A percentile compares a stretch with the other conserved stretches of the same genome.
phyloP scores from a whole-genome alignment of 1,139 yeast species.

The Lodderomyces elongisporus region DNA sequence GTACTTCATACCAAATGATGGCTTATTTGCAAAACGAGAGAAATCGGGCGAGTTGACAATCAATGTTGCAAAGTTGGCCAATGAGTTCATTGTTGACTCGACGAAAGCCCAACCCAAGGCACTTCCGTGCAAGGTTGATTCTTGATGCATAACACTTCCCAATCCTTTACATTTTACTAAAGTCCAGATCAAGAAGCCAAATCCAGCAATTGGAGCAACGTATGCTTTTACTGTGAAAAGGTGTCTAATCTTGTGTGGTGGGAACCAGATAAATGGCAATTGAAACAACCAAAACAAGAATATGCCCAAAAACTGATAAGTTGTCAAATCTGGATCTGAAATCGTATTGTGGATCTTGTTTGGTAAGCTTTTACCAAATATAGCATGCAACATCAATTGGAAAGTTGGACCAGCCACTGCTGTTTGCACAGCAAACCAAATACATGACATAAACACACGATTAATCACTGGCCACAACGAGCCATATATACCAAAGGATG shows the following conservation, averaged over 20 bases:
- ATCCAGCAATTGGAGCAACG: conserved; percentile 74
- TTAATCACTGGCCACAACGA: conserved; percentile 77
- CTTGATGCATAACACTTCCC: conserved; percentile 60
- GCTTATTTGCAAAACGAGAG: conserved; percentile 66
- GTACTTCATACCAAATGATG: conserved; percentile 39
- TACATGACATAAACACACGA: conserved; percentile 75
- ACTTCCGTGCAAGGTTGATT: conserved; percentile 48
- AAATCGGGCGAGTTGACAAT: conserved; percentile 89
- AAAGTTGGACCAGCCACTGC: conserved; percentile 83
- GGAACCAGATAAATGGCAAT: conserved; percentile 74
- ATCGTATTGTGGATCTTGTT: conserved; percentile 45
- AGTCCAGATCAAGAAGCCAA: conserved; percentile 78
- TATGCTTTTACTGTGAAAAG: conserved; percentile 75
- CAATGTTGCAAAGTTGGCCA: conserved; percentile 83
- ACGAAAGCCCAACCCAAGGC: conserved; percentile 80
- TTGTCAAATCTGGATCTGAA: conserved; percentile 45
- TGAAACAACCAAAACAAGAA: conserved; percentile 75
- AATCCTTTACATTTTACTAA: conserved; percentile 68
- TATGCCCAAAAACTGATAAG: conserved; percentile 67
- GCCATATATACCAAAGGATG: conserved; percentile 74
- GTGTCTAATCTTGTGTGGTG: conserved; percentile 62
- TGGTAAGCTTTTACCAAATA: conserved; percentile 58
- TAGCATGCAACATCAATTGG: conserved; percentile 61
- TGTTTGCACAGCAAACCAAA: conserved; percentile 83
- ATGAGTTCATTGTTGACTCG: conserved; percentile 68